These are phyloP conservation scores for Botrytis paeoniae DNA, from an alignment of 2,329 filamentous ascomycete species.

Conservation along the genomic window DNA sequence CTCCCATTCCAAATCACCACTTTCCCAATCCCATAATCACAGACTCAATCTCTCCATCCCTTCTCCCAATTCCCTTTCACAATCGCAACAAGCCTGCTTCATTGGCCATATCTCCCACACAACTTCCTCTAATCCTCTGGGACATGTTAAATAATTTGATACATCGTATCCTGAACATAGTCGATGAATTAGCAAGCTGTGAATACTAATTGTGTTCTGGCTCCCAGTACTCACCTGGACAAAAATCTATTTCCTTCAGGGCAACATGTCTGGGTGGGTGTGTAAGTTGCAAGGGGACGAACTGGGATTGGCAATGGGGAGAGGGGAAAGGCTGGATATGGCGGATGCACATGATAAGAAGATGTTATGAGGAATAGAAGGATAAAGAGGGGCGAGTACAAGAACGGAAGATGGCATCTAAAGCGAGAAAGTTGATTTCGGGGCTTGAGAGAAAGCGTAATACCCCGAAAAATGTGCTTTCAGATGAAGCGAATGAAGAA, in stretches of 20 bases:
- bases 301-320: not conserved
- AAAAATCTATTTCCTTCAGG: not conserved
- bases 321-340: not conserved
- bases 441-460: not conserved
- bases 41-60: not conserved
- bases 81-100: not conserved
- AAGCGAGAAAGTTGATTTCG: not conserved
- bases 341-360: not conserved
- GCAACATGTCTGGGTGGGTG: not conserved
- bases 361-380: fast-evolving
- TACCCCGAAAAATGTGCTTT: not conserved
- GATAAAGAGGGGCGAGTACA: not conserved
- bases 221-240: not conserved
- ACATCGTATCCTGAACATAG: not conserved
- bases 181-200: fast-evolving
- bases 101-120: not conserved
- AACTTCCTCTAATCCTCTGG: not conserved
- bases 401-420: not conserved
- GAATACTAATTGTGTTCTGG: fast-evolving
- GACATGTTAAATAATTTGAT: not conserved
- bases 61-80: not conserved
- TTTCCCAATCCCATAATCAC: not conserved
- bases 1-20: not conserved
- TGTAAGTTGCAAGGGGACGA: not conserved
- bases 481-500: not conserved